Percentiles rank a stretch among this genome's conserved stretches.
phyloP scores from a whole-genome alignment of 257 asterid genomes.

The Nicotiana otophora region DNA sequence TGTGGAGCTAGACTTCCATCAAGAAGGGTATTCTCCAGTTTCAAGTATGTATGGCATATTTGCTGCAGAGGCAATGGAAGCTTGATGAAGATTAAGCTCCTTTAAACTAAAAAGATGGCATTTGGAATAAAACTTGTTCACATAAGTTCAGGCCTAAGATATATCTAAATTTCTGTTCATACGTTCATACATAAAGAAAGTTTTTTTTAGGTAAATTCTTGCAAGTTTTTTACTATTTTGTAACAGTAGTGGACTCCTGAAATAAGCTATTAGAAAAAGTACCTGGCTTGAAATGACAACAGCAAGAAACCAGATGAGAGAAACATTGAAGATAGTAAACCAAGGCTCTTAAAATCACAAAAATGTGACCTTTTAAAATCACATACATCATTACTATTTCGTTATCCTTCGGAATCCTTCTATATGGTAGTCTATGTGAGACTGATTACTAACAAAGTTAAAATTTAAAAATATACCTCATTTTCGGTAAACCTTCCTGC shows the following conservation, averaged over 20 bases:
- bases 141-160: background rate
- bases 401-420: background rate
- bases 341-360: background rate
- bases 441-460: background rate
- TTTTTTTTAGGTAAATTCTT: background rate
- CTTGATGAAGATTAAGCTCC: background rate
- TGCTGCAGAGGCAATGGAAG: constrained; percentile 37
- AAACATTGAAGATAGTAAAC: background rate
- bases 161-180: background rate
- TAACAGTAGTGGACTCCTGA: constrained; percentile 83
- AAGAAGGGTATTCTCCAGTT: constrained; percentile 74
- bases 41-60: constrained; percentile 78
- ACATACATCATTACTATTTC: background rate
- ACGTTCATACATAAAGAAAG: background rate
- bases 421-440: background rate
- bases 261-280: constrained; percentile 82
- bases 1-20: constrained; percentile 86
- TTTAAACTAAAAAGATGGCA: background rate
- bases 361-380: background rate
- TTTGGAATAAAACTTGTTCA: background rate
- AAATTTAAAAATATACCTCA: constrained; percentile 38
- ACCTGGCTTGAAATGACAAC: constrained; percentile 51
- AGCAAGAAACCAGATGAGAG: background rate
- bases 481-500: constrained; percentile 88
- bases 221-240: constrained; percentile 35